Base-by-base conservation (phyloP, 2,329 filamentous ascomycete species). In the Boeremia exigua region DNA sequence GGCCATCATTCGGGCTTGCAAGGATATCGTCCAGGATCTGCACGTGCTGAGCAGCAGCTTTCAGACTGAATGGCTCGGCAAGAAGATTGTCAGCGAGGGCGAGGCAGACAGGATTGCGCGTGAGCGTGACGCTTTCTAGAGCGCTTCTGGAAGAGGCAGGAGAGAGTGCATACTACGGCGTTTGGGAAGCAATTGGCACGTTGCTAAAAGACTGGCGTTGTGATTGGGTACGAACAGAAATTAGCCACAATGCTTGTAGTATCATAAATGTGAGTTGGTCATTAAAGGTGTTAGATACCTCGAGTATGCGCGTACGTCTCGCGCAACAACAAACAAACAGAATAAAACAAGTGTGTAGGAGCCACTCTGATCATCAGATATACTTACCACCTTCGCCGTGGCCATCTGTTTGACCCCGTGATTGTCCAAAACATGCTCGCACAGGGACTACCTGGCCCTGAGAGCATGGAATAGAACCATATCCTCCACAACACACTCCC, bases 21-120 rank as follows among this genome's bases (percentile, higher is more conserved):
- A 90, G 75, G 88, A 92, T 63, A 83, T 97, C 40, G 90, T 99
- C 60, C 84, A 87, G 56, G 88, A 96, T 63, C 85, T 96, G 51
- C 88, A 88, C 52, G 88, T 87, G 62, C 81, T 99, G 56, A 89
- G 89, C 60, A 87, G 91, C 62, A 91, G 96, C 72, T 96, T 98
- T 75, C 96, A 91, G 17, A 92, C 94, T 71, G 94, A 98, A 77
- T 75, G 71, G 71, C 64, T 75, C 19, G 70, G 70, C 53, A 74
- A 75, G 68, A 61, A 68, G 48, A 74, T 74, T 54, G 69, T 75
- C 19, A 65, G 58, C 27, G 72, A 74, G 58, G 73, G 73, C 25
- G 72, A 74, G 59, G 65, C 65, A 8, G 72, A 75, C 60, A 61
- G 70, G 10, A 49, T 60, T 30, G 67, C 67, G 47, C 53, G 72